Base-by-base conservation (phyloP, 2,329 filamentous ascomycete species). In the Zymoseptoria pseudotritici region DNA sequence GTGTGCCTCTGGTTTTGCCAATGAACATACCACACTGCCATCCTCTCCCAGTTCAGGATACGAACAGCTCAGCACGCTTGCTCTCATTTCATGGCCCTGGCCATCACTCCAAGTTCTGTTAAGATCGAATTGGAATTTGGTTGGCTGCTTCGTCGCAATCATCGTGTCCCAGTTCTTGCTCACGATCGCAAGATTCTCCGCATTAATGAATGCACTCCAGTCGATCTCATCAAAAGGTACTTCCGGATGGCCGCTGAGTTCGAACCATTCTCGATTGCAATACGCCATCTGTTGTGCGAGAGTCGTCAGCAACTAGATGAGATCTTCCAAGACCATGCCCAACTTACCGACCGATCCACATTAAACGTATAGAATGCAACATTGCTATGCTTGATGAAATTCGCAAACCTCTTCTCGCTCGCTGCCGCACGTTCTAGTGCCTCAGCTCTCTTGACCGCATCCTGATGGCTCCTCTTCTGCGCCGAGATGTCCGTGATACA, bases 181-280 rank as follows among this genome's bases (percentile, higher is more conserved):
- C 21, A 65, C 55, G 26, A 58, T 46, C 9, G 49, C 57, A 2
- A 62, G 13, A 31, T 61, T 60, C 20, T 52, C 55, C 17, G 53
- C 46, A 11, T 49, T 26, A 13, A 66, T 46, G 26, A 58, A 36
- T 13, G 76, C 71, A 54, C 76, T 71, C 71, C 76, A 81, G 0
- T 74, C 75, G 64, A 78, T 75, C 22, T 78, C 73, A 20, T 69
- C 71, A 8, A 75, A 68, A 0, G 67, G 64, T 2, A 78, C 75
- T 22, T 74, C 67, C 0, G 68, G 66, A 49, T 77, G 74, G 0
- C 77, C 77, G 0, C 76, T 80, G 74, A 81, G 77, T 36, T 79
- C 76, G 57, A 76, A 81, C 61, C 77, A 81, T 3, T 75, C 74
- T 2, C 54, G 76, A 42, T 81, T 81, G 57, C 4, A 81, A 63